Conservation (phyloP, 2,329 filamentous ascomycete genomes). For the Dactylellina leptospora region DNA sequence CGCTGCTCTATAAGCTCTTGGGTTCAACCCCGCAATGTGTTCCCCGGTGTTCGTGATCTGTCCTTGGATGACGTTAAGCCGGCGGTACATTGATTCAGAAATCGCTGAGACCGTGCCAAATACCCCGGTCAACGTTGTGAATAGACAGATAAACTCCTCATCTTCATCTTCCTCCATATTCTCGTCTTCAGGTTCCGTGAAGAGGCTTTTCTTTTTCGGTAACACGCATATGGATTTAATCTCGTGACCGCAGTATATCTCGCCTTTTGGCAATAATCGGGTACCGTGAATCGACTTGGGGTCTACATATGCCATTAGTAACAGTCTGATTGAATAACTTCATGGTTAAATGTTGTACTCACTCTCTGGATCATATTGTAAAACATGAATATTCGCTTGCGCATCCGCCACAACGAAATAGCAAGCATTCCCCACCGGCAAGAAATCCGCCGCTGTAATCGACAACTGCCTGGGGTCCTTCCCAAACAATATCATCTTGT, state of each 20-base stretch:
- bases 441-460: conserved; percentile 81
- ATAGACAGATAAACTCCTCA: conserved; percentile 66
- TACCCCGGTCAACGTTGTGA: conserved; percentile 78
- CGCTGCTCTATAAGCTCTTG: conserved; percentile 75
- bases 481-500: conserved; percentile 90
- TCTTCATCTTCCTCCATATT: conserved; percentile 59
- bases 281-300: conserved; percentile 91
- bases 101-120: conserved; percentile 80
- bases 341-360: conserved; percentile 60
- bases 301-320: conserved; percentile 66
- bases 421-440: conserved; percentile 83
- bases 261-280: conserved; percentile 82
- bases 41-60: conserved; percentile 80
- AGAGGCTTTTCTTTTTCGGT: conserved; percentile 62
- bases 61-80: conserved; percentile 80
- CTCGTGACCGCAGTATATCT: conserved; percentile 85
- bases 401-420: conserved; percentile 84
- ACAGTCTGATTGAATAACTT: background rate
- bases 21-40: conserved; percentile 81
- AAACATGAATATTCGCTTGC: conserved; percentile 83
- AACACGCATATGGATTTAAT: conserved; percentile 77
- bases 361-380: conserved; percentile 96
- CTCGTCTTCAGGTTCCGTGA: conserved; percentile 58
- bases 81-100: conserved; percentile 80
- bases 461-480: conserved; percentile 83